Evolutionary conservation across 345 rosid genomes (phyloP), one percentile per base, ranked within the genome.

Genomic region (Gossypium australe): DNA sequence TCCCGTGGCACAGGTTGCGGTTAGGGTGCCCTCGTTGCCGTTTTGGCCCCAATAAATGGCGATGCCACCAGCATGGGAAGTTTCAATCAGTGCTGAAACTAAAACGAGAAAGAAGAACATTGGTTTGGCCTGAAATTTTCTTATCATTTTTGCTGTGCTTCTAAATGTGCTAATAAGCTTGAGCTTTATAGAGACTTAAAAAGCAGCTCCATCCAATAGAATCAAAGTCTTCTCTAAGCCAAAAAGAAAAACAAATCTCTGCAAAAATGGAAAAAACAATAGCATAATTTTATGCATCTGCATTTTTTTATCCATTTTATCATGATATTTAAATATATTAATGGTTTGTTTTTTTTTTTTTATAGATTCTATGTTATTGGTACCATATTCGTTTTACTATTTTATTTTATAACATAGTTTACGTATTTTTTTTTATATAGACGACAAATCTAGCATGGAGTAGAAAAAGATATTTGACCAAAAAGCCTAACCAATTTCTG

Each of bases 1-100:
- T 10, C 87, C 86, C 0, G 89, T 83, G 76, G 86, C 84, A 63
- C 94, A 87, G 0, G 94, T 82, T 67, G 77, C 75, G 3, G 83
- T 13, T 17, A 88, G 79, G 51, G 82, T 82, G 4, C 91, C 87
- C 79, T 90, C 91, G 56, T 82, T 80, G 14, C 88, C 88, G 34
- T 83, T 86, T 70, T 87, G 93, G 47, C 91, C 91, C 93, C 91
- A 71, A 12, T 84, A 84, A 74, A 82, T 67, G 69, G 87, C 75
- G 20, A 84, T 84, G 64, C 80, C 76, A 3, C 77, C 80, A 13
- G 78, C 85, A 22, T 55, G n/a, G 6, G 74, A 74, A 55, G 67
- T 58, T 41, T 22, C 60, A 4, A 58, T 73, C 17, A 65, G 56
- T 14, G 79, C 44, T 0, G 14, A 13, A 43, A 71, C 24, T 13